Base-by-base conservation (phyloP, 306 rosid species). In the Dryas alaskensis region DNA sequence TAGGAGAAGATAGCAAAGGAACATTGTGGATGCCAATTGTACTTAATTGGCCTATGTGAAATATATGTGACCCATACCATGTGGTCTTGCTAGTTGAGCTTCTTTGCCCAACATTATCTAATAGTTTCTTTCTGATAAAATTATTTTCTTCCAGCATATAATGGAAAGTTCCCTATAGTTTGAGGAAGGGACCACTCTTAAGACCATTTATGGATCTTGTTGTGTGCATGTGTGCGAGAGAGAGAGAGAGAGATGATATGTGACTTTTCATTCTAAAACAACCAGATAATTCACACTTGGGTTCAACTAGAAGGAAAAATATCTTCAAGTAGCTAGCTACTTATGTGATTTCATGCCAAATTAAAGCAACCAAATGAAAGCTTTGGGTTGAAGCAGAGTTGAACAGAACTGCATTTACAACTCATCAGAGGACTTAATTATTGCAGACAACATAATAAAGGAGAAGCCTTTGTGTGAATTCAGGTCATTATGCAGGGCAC, bases 401-500 rank as follows among this genome's bases (percentile, higher is more conserved):
- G 25, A 37, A 53, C n/a, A 31, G 52, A 14, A 39, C 68, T 61
- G 53, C 69, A 54, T 69, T 61, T 70, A 70, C 84, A 82, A 65
- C 84, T 77, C 86, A 70, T 45, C 8, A 47, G 48, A 69, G 52
- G 53, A 49, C 48, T 70, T 72, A 46, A 69, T 60, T 55, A 53
- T 50, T 70, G 78, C 76, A 75, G 81, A 58, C 45, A 43, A 40
- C 59, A 57, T 53, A 4, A 49, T 46, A 66, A 65, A 68, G 60
- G 65, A 39, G 54, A 47, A 8, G 58, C 48, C 68, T 74, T 66
- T 77, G 65, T 72, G 73, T 67, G 53, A 72, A 80, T 76, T 73
- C 22, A 49, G 51, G 83, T 67, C 65, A 79, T 89, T 43, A 83
- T 83, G 81, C 77, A 39, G 27, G 73, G 84, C 91, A 83, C 94